These are phyloP conservation scores for Quercus tomentella DNA, from an alignment of 331 rosid genomes.

Conservation along the genomic window DNA sequence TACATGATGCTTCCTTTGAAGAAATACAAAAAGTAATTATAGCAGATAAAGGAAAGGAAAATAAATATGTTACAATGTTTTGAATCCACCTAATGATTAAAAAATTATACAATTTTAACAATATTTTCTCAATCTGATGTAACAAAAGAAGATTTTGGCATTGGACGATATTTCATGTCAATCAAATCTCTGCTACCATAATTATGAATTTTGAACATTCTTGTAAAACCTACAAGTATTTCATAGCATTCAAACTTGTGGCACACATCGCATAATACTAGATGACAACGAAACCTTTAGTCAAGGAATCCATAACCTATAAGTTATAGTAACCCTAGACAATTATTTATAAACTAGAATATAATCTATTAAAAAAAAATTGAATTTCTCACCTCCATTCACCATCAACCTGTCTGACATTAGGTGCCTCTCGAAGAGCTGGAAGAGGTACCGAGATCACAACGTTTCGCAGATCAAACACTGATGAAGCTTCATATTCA, in stretches of 20 bases:
- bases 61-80: not conserved
- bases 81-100: not conserved
- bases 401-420: slow-evolving; percentile 75
- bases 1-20: no score
- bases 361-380: not conserved
- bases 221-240: not conserved
- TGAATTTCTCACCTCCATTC: slow-evolving; percentile 71
- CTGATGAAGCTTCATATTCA: slow-evolving; percentile 89
- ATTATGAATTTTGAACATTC: not conserved
- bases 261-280: not conserved
- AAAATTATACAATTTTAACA: no score
- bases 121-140: not conserved
- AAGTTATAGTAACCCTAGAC: not conserved
- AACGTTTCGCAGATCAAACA: slow-evolving; percentile 76
- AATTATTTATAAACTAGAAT: not conserved
- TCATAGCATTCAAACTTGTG: not conserved
- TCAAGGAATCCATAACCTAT: not conserved
- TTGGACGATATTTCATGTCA: not conserved
- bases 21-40: not conserved
- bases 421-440: slow-evolving; percentile 90
- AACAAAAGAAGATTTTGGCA: no score
- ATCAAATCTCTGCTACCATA: not conserved
- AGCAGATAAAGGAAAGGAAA: not conserved
- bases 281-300: not conserved
- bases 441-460: slow-evolving; percentile 92